Conservation (phyloP, 2,329 filamentous ascomycete genomes). For the Neopestalotiopsis clavispora region DNA sequence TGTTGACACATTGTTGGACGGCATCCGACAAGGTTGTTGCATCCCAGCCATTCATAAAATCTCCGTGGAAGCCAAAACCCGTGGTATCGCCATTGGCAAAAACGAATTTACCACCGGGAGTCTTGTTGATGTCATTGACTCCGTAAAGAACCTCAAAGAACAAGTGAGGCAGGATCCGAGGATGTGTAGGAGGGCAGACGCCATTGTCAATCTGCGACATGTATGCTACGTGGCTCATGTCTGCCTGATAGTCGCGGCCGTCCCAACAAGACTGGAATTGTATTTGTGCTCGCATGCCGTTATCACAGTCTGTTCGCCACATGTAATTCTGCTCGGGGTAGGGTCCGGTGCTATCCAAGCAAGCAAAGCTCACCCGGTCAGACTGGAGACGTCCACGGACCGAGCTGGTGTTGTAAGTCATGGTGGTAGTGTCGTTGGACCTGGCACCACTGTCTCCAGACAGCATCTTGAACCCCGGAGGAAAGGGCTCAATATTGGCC, state of each 20-base stretch:
- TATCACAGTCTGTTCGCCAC: constrained; percentile 49
- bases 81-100: constrained; percentile 52
- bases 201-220: constrained; percentile 43
- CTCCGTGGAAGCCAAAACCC: constrained; percentile 58
- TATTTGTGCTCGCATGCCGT: constrained; percentile 41
- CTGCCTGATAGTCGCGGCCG: constrained; percentile 54
- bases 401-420: constrained; percentile 38
- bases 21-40: constrained; percentile 35
- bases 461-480: constrained; percentile 63
- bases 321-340: constrained; percentile 42
- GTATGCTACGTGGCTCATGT: constrained; percentile 47
- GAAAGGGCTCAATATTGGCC: constrained; percentile 51
- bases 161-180: constrained; percentile 49
- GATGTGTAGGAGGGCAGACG: constrained; percentile 44
- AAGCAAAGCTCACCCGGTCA: constrained; percentile 36
- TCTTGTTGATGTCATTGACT: constrained; percentile 28
- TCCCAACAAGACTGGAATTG: constrained; percentile 70
- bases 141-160: constrained; percentile 45
- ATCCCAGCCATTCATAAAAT: constrained; percentile 56
- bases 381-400: constrained; percentile 37
- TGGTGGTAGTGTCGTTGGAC: constrained; percentile 31
- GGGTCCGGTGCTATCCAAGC: constrained; percentile 28
- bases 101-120: constrained; percentile 41
- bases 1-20: constrained; percentile 12
- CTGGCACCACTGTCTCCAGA: constrained; percentile 55